A percentile compares a stretch with the other conserved stretches of the same genome.
These are phyloP conservation scores for Venturia asperata DNA, from an alignment of 2,329 filamentous ascomycete species.

Conservation along the genomic window DNA sequence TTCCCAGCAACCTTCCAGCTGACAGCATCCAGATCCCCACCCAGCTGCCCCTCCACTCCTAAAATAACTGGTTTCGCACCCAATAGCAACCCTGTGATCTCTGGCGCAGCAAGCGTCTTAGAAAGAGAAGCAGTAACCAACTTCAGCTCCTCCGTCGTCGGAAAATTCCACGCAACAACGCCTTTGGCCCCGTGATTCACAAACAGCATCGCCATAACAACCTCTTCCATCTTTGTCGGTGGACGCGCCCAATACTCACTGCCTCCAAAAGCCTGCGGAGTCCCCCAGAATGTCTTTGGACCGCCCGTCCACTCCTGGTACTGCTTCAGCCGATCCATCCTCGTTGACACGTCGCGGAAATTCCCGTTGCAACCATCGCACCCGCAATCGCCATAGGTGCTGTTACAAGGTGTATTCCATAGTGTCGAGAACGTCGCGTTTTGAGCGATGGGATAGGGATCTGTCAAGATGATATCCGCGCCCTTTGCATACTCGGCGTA, in stretches of 20 bases:
- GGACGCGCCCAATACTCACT: constrained; percentile 42
- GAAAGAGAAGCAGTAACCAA: constrained; percentile 35
- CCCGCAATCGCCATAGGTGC: constrained; percentile 55
- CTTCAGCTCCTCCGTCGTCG: constrained; percentile 32
- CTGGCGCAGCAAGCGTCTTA: constrained; percentile 31
- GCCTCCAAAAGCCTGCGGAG: constrained; percentile 45
- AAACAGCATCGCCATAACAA: constrained; percentile 42
- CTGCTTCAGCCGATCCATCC: constrained; percentile 36
- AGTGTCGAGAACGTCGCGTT: constrained; percentile 47
- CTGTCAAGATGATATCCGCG: constrained; percentile 53
- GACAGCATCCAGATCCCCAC: constrained; percentile 33
- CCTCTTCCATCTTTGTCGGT: constrained; percentile 41
- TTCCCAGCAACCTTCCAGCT: constrained; percentile 34
- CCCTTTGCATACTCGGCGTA: constrained; percentile 49
- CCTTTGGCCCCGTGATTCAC: constrained; percentile 47
- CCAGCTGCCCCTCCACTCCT: constrained; percentile 24
- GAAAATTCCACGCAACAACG: constrained; percentile 44
- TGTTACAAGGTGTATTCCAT: constrained; percentile 52
- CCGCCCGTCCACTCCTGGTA: constrained; percentile 37
- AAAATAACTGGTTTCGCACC: constrained; percentile 28
- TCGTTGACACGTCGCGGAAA: constrained; percentile 46
- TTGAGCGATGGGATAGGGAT: constrained; percentile 54
- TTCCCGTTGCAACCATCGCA: constrained; percentile 53
- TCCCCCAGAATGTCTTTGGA: constrained; percentile 43
- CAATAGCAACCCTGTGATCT: constrained; percentile 35